A percentile compares a stretch with the other conserved stretches of the same genome.
Conservation (phyloP, 1,284 basidiomycete genomes). For the Fistulina hepatica region DNA sequence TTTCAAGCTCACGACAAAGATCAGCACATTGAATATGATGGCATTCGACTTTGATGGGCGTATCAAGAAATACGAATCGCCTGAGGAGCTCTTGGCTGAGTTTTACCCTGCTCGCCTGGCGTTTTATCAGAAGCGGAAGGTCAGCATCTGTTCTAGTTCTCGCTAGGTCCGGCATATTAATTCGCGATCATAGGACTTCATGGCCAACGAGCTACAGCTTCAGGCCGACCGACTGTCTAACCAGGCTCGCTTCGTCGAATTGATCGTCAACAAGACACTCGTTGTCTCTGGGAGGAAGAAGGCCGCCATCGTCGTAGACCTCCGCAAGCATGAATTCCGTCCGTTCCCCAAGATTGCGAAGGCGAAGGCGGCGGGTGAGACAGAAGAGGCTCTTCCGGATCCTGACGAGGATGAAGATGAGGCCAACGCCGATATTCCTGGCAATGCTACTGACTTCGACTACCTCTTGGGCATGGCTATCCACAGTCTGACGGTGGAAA, state of each 20-base stretch:
- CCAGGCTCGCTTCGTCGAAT: conserved; percentile 94
- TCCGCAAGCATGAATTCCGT: conserved; percentile 78
- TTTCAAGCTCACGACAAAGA: conserved; percentile 81
- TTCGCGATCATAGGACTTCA: conserved; percentile 50
- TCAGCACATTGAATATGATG: conserved; percentile 96
- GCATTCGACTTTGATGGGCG: conserved; percentile 95
- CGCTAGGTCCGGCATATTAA: neutral
- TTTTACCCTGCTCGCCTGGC: conserved; percentile 87
- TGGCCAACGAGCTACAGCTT: conserved; percentile 77
- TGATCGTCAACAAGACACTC: conserved; percentile 90
- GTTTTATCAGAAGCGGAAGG: conserved; percentile 94
- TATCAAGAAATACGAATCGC: conserved; percentile 86
- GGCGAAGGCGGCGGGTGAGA: conserved; percentile 64
- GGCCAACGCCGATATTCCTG: conserved; percentile 41
- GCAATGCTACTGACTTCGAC: conserved; percentile 70
- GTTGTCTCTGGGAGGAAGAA: conserved; percentile 90
- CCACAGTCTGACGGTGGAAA: conserved; percentile 90
- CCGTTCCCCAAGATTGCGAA: conserved; percentile 77
- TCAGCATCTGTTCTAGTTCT: conserved; percentile 22
- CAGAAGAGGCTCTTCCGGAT: conserved; percentile 50
- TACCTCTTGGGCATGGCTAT: conserved; percentile 95
- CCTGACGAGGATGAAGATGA: conserved; percentile 49
- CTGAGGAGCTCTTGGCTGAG: conserved; percentile 90
- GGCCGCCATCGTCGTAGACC: conserved; percentile 73
- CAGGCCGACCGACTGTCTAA: conserved; percentile 85